phyloP scores from a whole-genome alignment of 2,329 filamentous ascomycete species.

The Alternaria viburni region DNA sequence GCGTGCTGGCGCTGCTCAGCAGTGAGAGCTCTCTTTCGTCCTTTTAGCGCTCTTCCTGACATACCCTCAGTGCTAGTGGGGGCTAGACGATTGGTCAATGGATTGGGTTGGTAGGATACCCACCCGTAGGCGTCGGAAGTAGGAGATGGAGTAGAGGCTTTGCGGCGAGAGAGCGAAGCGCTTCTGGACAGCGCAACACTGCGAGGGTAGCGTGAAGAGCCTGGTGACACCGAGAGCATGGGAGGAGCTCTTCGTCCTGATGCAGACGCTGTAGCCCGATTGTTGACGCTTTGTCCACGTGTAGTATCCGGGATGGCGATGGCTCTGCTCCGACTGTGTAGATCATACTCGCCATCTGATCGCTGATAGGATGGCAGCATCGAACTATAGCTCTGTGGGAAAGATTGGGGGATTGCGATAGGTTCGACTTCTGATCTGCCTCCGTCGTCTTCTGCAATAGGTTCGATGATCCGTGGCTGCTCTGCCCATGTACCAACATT shows the following conservation, averaged over 20 bases:
- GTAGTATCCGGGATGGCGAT: constrained; percentile 39
- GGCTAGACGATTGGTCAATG: constrained; percentile 39
- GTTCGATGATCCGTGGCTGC: constrained; percentile 36
- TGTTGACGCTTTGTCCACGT: constrained; percentile 19
- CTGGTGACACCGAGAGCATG: constrained; percentile 35
- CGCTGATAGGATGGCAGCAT: constrained; percentile 13
- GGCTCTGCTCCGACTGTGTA: constrained; percentile 27
- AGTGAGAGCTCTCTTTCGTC: constrained; percentile 43
- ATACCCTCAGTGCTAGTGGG: constrained; percentile 36
- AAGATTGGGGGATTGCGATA: constrained; percentile 39
- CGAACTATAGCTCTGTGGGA: constrained; percentile 25
- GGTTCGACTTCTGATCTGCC: constrained; percentile 23
- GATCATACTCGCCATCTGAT: constrained; percentile 12
- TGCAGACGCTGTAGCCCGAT: constrained; percentile 8
- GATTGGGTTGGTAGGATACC: constrained; percentile 44
- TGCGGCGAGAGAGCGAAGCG: constrained; percentile 34
- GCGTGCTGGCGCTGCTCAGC: constrained; percentile 43
- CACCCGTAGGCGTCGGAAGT: constrained; percentile 41
- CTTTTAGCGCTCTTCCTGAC: constrained; percentile 34
- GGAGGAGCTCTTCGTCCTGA: constrained; percentile 29
- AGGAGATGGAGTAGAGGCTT: constrained; percentile 33
- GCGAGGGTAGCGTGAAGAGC: constrained; percentile 26
- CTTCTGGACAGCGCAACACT: constrained; percentile 33
- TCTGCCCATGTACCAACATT: constrained; percentile 40
- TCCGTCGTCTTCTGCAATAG: constrained; percentile 36